Conservation (phyloP, 371 early-diverging fungal species). For the Synchytrium microbalum region DNA sequence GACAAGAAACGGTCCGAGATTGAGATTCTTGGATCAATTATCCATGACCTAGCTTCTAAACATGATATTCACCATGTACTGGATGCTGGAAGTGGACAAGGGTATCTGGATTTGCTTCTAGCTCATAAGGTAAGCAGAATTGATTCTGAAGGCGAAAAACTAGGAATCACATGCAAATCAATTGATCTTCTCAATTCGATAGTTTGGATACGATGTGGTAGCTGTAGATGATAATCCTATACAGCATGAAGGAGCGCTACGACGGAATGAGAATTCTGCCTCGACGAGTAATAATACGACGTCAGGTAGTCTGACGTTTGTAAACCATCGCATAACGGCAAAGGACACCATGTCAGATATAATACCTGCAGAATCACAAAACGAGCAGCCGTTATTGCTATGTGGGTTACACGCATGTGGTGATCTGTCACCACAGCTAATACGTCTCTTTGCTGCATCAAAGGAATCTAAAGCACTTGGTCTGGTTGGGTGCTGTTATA, state of each 20-base stretch:
- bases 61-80: constrained; percentile 8
- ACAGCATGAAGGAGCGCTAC: not conserved
- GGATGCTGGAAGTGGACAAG: constrained; percentile 14
- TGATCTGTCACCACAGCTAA: constrained; percentile 9
- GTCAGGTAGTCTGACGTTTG: not conserved
- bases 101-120: constrained; percentile 9
- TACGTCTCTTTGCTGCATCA: constrained; percentile 3
- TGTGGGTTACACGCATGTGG: constrained; percentile 14
- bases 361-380: not conserved
- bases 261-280: not conserved
- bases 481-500: constrained; percentile 15
- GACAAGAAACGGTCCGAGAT: constrained; percentile 12
- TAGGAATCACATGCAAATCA: too few relatives aligned
- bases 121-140: constrained; percentile 8
- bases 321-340: not conserved
- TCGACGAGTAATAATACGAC: not conserved
- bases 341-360: not conserved
- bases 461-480: constrained; percentile 5
- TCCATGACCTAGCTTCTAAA: constrained; percentile 1
- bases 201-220: not conserved
- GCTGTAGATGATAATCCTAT: not conserved
- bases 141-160: too few relatives aligned
- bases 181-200: too few relatives aligned
- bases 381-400: constrained; percentile 1
- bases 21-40: not conserved